Percentiles rank a stretch among this genome's conserved stretches.
phyloP scores from a whole-genome alignment of 2,329 filamentous ascomycete species.

The Fusarium piperis region DNA sequence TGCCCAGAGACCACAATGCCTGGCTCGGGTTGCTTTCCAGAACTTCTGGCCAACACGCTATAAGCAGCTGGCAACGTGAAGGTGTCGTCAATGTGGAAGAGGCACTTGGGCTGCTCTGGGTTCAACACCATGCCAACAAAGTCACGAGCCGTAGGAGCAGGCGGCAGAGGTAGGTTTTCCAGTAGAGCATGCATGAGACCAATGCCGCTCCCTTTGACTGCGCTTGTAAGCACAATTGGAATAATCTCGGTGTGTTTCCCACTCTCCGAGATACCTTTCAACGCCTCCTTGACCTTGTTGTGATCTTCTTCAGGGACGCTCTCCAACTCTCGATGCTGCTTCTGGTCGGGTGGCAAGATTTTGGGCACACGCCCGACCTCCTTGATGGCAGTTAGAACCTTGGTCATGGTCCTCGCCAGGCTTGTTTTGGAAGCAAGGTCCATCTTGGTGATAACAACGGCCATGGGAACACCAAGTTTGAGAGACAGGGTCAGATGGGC shows the following conservation, averaged over 20 bases:
- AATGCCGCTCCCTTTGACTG: slow-evolving; percentile 85
- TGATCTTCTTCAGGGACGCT: slow-evolving; percentile 66
- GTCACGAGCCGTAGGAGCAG: slow-evolving; percentile 61
- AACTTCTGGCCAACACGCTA: slow-evolving; percentile 31
- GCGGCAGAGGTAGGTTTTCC: slow-evolving; percentile 76
- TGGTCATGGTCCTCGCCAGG: slow-evolving; percentile 75
- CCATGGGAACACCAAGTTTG: slow-evolving; percentile 79
- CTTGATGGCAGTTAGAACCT: slow-evolving; percentile 82
- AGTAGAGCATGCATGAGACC: slow-evolving; percentile 84
- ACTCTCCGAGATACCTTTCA: slow-evolving; percentile 59
- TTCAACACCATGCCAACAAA: slow-evolving; percentile 65
- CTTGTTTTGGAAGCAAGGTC: slow-evolving; percentile 82
- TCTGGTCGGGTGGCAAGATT: slow-evolving; percentile 70
- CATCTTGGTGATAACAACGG: slow-evolving; percentile 89
- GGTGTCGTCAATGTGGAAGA: slow-evolving; percentile 93
- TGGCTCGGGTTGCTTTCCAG: slow-evolving; percentile 47
- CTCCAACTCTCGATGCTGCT: slow-evolving; percentile 61
- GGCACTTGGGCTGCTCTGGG: slow-evolving; percentile 66
- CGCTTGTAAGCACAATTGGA: slow-evolving; percentile 88
- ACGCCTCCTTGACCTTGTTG: slow-evolving; percentile 64
- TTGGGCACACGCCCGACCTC: slow-evolving; percentile 76
- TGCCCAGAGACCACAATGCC: slow-evolving; percentile 87
- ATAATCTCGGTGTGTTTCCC: slow-evolving; percentile 64
- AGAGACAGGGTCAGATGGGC: slow-evolving; percentile 88
- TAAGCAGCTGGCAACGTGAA: slow-evolving; percentile 78